A percentile compares a stretch with the other conserved stretches of the same genome.
Evolutionary conservation across 352 stramenopile species (phyloP).

Genomic region (Phytophthora nicotianae): DNA sequence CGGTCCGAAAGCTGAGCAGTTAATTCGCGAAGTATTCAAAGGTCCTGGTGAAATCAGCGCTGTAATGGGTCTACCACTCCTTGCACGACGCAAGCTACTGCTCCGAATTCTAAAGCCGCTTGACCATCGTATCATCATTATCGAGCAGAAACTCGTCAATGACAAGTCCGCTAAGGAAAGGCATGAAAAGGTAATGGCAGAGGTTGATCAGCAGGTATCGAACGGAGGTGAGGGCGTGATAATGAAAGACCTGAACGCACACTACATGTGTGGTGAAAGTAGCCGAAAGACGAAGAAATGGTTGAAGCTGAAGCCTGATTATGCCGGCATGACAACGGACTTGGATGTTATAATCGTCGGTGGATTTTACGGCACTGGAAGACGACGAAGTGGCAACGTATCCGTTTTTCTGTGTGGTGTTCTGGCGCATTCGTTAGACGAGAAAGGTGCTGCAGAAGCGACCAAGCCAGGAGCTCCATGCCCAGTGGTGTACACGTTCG

Average conservation of each 20-base stretch:
- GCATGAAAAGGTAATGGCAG: slow-evolving; percentile 82
- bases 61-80: slow-evolving; percentile 79
- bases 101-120: slow-evolving; percentile 69
- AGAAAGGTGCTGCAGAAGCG: slow-evolving; percentile 48
- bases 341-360: slow-evolving; percentile 83
- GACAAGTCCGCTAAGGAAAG: slow-evolving; percentile 73
- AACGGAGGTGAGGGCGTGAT: slow-evolving; percentile 87
- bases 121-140: slow-evolving; percentile 78
- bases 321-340: slow-evolving; percentile 85
- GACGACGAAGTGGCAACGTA: slow-evolving; percentile 77
- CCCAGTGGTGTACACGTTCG: slow-evolving; percentile 80
- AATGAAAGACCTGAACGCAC: slow-evolving; percentile 85
- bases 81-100: slow-evolving; percentile 62
- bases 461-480: slow-evolving; percentile 53
- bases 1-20: slow-evolving; percentile 39
- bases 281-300: slow-evolving; percentile 82
- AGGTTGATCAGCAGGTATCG: slow-evolving; percentile 70
- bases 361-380: slow-evolving; percentile 79
- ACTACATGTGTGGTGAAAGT: slow-evolving; percentile 89
- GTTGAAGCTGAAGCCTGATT: slow-evolving; percentile 90
- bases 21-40: slow-evolving; percentile 71
- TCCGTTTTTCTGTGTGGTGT: slow-evolving; percentile 85
- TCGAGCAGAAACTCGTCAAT: slow-evolving; percentile 84
- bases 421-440: slow-evolving; percentile 63
- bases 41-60: slow-evolving; percentile 58